phyloP scores from a whole-genome alignment of 495 filamentous ascomycete genomes.

The Lophiotrema nucula region DNA sequence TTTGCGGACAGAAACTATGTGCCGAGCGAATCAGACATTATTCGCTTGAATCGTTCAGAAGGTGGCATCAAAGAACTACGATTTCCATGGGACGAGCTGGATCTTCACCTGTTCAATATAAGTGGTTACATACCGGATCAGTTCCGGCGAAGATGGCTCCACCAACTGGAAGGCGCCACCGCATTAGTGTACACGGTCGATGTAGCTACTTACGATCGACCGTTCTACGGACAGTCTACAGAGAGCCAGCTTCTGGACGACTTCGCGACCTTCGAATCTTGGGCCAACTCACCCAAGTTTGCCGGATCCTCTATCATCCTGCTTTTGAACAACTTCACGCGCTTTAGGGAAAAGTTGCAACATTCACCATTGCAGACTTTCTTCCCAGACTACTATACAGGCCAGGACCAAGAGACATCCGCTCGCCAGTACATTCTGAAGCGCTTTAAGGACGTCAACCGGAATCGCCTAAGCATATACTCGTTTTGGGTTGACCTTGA shows the following conservation, averaged over 20 bases:
- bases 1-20: constrained; percentile 16
- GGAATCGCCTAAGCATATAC: constrained; percentile 23
- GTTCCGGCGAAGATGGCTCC: constrained; percentile 28
- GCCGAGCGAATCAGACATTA: constrained; percentile 24
- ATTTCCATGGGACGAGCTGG: constrained; percentile 25
- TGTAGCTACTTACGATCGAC: constrained; percentile 25
- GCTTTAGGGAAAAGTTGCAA: constrained; percentile 25
- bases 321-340: constrained; percentile 25
- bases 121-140: constrained; percentile 26
- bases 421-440: constrained; percentile 26
- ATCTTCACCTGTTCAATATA: constrained; percentile 29
- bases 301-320: constrained; percentile 22
- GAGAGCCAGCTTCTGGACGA: constrained; percentile 23
- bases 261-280: constrained; percentile 26
- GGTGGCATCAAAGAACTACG: constrained; percentile 31
- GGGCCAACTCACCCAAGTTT: constrained; percentile 27
- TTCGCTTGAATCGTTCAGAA: constrained; percentile 20
- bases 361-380: constrained; percentile 23
- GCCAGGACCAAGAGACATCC: constrained; percentile 8
- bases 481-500: constrained; percentile 33
- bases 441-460: constrained; percentile 32
- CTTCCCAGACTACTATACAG: constrained; percentile 21
- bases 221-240: constrained; percentile 14
- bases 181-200: constrained; percentile 28
- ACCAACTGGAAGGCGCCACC: constrained; percentile 28